Percentiles rank a stretch among this genome's conserved stretches.
phyloP scores from a whole-genome alignment of 306 rosid species.

The Lotus japonicus region DNA sequence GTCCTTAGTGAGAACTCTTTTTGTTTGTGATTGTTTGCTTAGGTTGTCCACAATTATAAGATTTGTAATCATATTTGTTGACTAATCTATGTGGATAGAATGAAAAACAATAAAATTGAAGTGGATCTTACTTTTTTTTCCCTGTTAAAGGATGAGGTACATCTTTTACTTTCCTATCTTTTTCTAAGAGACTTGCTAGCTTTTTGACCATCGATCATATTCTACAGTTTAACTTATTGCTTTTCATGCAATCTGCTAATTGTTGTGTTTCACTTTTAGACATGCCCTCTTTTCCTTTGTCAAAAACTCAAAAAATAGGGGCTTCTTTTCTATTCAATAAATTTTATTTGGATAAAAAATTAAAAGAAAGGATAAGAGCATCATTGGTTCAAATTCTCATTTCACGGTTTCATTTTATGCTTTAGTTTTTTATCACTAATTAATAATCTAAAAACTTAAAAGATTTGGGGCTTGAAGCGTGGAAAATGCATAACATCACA shows the following conservation, averaged over 20 bases:
- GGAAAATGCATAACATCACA: too few species aligned
- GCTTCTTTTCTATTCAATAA: neutral
- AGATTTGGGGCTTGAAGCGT: too few species aligned
- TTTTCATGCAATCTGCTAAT: slow-evolving; percentile 41
- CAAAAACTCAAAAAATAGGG: slow-evolving; percentile 21
- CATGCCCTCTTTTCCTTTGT: slow-evolving; percentile 25
- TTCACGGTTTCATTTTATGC: too few species aligned
- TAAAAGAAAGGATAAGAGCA: too few species aligned
- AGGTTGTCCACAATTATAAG: slow-evolving; percentile 54
- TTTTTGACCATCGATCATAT: slow-evolving; percentile 66
- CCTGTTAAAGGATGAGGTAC: slow-evolving; percentile 22
- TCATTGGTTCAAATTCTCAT: too few species aligned
- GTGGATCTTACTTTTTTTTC: slow-evolving; percentile 35
- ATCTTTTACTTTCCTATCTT: slow-evolving; percentile 46
- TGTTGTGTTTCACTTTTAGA: slow-evolving; percentile 36
- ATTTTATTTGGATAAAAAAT: slow-evolving; percentile 1
- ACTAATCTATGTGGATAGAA: slow-evolving; percentile 39
- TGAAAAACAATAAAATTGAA: slow-evolving; percentile 28
- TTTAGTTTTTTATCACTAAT: too few species aligned
- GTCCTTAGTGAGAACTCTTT: slow-evolving; percentile 15
- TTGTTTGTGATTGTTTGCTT: slow-evolving; percentile 17
- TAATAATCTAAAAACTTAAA: too few species aligned
- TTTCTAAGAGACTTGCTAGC: slow-evolving; percentile 37
- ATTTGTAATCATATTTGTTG: slow-evolving; percentile 66
- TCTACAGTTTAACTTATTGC: slow-evolving; percentile 29